Base-by-base conservation (phyloP, 23 red algal genomes). In the Agarophyton chilense region DNA sequence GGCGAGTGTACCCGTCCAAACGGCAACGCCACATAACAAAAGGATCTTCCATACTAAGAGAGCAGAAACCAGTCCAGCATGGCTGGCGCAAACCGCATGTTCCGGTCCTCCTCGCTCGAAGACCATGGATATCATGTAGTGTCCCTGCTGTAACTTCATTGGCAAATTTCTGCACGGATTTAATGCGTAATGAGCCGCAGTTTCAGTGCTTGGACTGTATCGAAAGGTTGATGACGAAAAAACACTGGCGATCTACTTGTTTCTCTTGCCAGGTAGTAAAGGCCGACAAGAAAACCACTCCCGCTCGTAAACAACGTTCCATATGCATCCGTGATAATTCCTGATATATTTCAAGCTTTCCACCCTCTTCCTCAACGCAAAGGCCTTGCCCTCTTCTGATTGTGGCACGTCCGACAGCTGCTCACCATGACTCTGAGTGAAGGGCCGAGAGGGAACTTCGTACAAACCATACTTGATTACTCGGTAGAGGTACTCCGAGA, bases 191-290 rank as follows among this genome's bases (percentile, higher is more conserved):
- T 1, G 77, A 81, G 0, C 51, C 56, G 0, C 35, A 34, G 18
- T 57, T 42, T 50, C 77, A 81, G 12, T 43, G 39, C 52, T 81
- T 81, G 2, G 56, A 81, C 77, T 81, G 77, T 33, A 40, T 0
- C 1, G 77, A 81, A 36, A 57, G 52, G 39, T 81, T 81, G 8
- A 81, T 50, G 1, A 81, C 44, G 10, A 81, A 81, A 4, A 41
- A 0, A 0, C 74, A 22, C 45, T 78, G 51, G 10, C 7, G 0
- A 2, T 33, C 74, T 4, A 18, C 50, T 25, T 24, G 21, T 44
- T 39, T 52, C 18, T 62, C 51, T 25, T 81, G 49, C 77, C 77
- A 81, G 5, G 31, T 25, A 14, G 38, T 57, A 13, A 81, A 60
- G 6, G 47, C 2, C 0, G 56, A 81, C 0, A 33, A 81, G 2